These are phyloP conservation scores for Drechslerella dactyloides DNA, from an alignment of 2,329 filamentous ascomycete species.

Conservation along the genomic window DNA sequence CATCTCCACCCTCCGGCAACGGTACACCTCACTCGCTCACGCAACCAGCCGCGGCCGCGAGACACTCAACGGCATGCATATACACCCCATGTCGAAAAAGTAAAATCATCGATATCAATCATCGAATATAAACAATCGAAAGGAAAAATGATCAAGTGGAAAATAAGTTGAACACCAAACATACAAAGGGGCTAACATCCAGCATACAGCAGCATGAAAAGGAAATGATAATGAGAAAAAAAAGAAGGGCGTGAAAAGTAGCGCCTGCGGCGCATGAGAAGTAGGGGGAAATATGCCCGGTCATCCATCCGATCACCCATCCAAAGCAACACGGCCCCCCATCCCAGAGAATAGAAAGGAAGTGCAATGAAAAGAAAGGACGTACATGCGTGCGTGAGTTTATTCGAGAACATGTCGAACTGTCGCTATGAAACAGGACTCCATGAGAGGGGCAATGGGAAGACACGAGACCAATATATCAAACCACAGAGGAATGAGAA, in stretches of 20 bases:
- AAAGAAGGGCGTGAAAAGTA: not conserved
- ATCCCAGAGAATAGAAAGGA: not conserved
- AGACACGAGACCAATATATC: slow-evolving; percentile 17
- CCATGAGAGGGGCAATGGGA: slow-evolving; percentile 23
- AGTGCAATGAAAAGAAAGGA: not conserved
- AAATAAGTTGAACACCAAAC: slow-evolving; percentile 2
- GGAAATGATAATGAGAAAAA: not conserved
- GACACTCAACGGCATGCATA: not conserved
- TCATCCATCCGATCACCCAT: slow-evolving; percentile 3
- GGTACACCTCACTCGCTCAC: not conserved
- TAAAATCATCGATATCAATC: slow-evolving; percentile 21
- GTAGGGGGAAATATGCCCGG: slow-evolving; percentile 2
- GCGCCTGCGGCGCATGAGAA: not conserved
- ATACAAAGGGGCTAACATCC: slow-evolving; percentile 35
- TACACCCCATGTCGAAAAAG: slow-evolving; percentile 2
- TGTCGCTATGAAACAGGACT: slow-evolving; percentile 51
- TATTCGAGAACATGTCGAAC: slow-evolving; percentile 22
- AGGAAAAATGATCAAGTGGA: slow-evolving; percentile 23
- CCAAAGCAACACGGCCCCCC: slow-evolving; percentile 7
- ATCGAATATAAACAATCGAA: slow-evolving; percentile 48
- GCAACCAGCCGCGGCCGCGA: not conserved
- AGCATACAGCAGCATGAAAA: slow-evolving; percentile 6
- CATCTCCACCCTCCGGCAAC: too few species aligned
- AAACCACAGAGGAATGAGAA: slow-evolving; percentile 12
- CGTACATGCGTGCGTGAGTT: not conserved